Evolutionary conservation across 2,329 filamentous ascomycete genomes (phyloP).

Genomic region (Sclerotinia trifoliorum): DNA sequence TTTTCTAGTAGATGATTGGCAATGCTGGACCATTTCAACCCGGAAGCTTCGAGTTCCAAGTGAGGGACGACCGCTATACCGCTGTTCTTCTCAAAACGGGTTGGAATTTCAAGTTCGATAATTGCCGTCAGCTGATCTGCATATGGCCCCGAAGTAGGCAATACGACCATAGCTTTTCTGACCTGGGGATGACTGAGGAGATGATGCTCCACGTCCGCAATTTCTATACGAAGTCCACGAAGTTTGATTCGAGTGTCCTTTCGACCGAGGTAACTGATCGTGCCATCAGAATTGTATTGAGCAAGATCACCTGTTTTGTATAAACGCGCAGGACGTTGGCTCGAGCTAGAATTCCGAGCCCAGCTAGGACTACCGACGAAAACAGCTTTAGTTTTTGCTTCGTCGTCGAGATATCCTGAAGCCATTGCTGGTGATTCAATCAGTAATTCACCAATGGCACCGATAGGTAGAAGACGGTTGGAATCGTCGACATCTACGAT

Average conservation of each 20-base stretch:
- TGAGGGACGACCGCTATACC: slow-evolving; percentile 3
- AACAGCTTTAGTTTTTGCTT: slow-evolving; percentile 38
- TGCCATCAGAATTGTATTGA: slow-evolving; percentile 39
- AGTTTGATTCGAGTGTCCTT: slow-evolving; percentile 20
- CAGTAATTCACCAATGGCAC: slow-evolving; percentile 43
- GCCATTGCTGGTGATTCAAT: slow-evolving; percentile 43
- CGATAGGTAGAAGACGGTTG: slow-evolving; percentile 40
- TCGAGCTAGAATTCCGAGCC: slow-evolving; percentile 1
- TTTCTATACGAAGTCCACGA: slow-evolving; percentile 19
- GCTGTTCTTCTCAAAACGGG: neutral
- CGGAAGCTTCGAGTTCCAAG: slow-evolving; percentile 5
- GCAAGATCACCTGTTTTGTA: slow-evolving; percentile 57
- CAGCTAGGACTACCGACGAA: slow-evolving; percentile 40
- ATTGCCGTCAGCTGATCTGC: slow-evolving; percentile 11
- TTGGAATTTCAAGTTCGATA: neutral
- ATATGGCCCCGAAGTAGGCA: slow-evolving; percentile 13
- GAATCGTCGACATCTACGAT: slow-evolving; percentile 44
- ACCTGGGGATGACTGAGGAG: slow-evolving; percentile 20
- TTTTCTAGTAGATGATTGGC: neutral
- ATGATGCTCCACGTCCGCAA: slow-evolving; percentile 18
- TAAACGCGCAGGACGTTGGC: neutral
- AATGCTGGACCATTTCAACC: neutral
- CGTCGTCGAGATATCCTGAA: slow-evolving; percentile 44
- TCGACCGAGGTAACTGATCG: slow-evolving; percentile 11
- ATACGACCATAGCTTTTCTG: slow-evolving; percentile 13